A percentile compares a stretch with the other conserved stretches of the same genome.
Evolutionary conservation across 148 eudicot species (phyloP).

Genomic region (Cornus suecica): DNA sequence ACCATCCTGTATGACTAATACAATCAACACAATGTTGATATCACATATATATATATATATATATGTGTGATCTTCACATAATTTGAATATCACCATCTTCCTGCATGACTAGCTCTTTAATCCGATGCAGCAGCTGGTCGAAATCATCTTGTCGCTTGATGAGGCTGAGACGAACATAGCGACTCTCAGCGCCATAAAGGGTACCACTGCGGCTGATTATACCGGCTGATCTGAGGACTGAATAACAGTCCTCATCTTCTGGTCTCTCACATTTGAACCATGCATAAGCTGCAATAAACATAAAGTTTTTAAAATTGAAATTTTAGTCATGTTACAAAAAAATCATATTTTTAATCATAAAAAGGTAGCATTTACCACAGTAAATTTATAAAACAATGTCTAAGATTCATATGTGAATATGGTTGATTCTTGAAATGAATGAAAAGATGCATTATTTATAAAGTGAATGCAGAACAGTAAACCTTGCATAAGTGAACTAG

Average conservation of each 20-base stretch:
- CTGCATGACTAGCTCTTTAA: constrained; percentile 8
- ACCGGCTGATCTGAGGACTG: constrained; percentile 14
- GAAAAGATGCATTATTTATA: too few relatives aligned
- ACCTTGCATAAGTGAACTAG: too few relatives aligned
- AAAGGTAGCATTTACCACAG: too few relatives aligned
- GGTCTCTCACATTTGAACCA: constrained; percentile 36
- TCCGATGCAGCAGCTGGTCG: constrained; percentile 14
- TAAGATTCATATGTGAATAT: too few relatives aligned
- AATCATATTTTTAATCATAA: too few relatives aligned
- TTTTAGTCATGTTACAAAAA: too few relatives aligned
- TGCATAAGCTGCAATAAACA: constrained; percentile 25
- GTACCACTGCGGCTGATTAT: constrained; percentile 23
- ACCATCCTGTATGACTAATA: too few relatives aligned
- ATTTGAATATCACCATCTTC: constrained; percentile 1
- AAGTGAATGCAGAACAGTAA: too few relatives aligned
- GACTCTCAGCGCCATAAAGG: constrained; percentile 10
- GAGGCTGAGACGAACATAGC: constrained; percentile 30
- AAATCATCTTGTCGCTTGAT: constrained; percentile 28
- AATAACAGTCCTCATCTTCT: constrained; percentile 26
- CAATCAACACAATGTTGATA: constrained; percentile 10
- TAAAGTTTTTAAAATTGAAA: background rate
- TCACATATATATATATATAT: too few relatives aligned
- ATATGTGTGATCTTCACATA: background rate
- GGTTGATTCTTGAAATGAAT: too few relatives aligned
- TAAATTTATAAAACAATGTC: too few relatives aligned